A percentile compares a stretch with the other conserved stretches of the same genome.
Conservation (phyloP, 2,329 filamentous ascomycete genomes). For the Colletotrichum phormii region DNA sequence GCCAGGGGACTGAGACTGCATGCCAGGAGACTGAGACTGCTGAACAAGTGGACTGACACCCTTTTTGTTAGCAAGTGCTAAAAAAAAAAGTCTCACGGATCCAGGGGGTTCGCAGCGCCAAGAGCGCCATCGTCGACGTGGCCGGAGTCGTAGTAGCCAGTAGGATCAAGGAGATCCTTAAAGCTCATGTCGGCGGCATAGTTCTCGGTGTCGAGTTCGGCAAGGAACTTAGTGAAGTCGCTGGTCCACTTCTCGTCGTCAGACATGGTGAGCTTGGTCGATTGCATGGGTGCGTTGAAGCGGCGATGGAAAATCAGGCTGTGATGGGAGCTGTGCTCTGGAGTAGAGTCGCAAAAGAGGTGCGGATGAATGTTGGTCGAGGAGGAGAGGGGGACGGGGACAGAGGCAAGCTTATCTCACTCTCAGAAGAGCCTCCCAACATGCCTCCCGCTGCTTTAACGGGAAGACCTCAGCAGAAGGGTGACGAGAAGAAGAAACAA, state of each 20-base stretch:
- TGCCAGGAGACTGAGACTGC: too few relatives aligned
- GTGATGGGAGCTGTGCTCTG: not conserved
- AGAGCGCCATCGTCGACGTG: not conserved
- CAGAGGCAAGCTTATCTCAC: conserved; percentile 18
- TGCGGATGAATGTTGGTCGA: not conserved
- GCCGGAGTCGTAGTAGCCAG: conserved; percentile 34
- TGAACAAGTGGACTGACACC: conserved; percentile 42
- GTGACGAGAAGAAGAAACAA: not conserved
- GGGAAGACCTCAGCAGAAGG: not conserved
- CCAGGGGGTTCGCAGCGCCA: conserved; percentile 34
- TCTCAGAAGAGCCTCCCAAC: not conserved
- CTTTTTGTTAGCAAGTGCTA: conserved; percentile 46
- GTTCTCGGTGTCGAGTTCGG: not conserved
- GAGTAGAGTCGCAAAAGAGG: not conserved
- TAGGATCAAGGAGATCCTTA: conserved; percentile 19
- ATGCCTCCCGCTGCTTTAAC: conserved; percentile 2
- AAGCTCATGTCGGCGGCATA: conserved; percentile 26
- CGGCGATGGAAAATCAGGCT: conserved; percentile 31
- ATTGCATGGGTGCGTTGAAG: conserved; percentile 36
- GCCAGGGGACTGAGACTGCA: too few relatives aligned
- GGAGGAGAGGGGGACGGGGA: too few relatives aligned
- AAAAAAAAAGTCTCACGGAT: conserved; percentile 47
- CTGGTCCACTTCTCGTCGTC: conserved; percentile 37
- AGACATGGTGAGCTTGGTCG: conserved; percentile 40
- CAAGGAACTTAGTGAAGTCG: conserved; percentile 31